Percentiles rank a stretch among this genome's conserved stretches.
Conservation (phyloP, 78 protist species). For the Mastigamoeba balamuthi region DNA sequence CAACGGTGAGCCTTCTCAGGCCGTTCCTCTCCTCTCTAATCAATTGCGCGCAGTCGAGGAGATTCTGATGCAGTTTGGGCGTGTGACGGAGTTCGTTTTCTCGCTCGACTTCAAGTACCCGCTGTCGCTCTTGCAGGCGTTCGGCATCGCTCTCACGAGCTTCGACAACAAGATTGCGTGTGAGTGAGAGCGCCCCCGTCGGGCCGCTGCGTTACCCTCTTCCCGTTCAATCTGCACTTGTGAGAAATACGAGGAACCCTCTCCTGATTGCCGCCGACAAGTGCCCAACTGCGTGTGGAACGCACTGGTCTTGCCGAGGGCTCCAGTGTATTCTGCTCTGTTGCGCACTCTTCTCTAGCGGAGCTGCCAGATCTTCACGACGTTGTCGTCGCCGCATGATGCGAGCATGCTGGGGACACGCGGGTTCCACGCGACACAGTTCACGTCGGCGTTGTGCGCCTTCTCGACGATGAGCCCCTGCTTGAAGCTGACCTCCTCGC, state of each 20-base stretch:
- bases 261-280: too few species aligned
- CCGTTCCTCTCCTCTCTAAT: background rate
- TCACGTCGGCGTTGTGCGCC: conserved; percentile 70
- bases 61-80: conserved; percentile 47
- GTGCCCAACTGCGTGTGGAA: too few species aligned
- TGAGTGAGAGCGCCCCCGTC: too few species aligned
- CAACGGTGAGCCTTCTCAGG: background rate
- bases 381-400: conserved; percentile 64
- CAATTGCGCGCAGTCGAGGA: background rate
- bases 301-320: too few species aligned
- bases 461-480: background rate
- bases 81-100: conserved; percentile 9
- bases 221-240: too few species aligned
- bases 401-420: conserved; percentile 27
- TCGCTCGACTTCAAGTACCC: conserved; percentile 49
- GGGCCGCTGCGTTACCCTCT: too few species aligned
- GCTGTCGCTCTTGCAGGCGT: conserved; percentile 37
- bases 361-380: conserved; percentile 56
- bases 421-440: conserved; percentile 69
- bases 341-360: too few species aligned
- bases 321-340: too few species aligned
- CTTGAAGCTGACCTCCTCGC: background rate
- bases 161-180: conserved; percentile 47
- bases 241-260: too few species aligned
- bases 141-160: conserved; percentile 29